Evolutionary conservation across 352 stramenopile species (phyloP), one percentile per base, ranked within the genome.

Genomic region (Globisporangium emineosum): DNA sequence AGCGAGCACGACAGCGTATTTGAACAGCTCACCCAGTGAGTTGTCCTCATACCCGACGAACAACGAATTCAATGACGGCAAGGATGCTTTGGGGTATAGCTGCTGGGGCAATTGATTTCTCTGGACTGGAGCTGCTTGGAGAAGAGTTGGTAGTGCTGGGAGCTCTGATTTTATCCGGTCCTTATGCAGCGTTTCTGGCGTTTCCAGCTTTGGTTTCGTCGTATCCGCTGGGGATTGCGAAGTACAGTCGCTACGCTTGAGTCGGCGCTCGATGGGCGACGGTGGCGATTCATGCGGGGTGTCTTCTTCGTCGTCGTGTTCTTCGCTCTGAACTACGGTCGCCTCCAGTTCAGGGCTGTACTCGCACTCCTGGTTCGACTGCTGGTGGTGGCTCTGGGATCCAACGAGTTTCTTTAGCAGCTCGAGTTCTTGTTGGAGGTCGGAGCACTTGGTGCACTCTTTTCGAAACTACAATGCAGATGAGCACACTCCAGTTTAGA

Each of bases 1-100:
- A 17, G 79, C 77, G 43, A 91, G 62, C 25, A 91, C 81, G 49
- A 91, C 72, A 3, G 81, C 76, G 47, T 89, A 91, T 62, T 89
- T 91, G 72, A 91, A 89, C 23, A 91, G 62, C 15, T 81, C 74
- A 2, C 75, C 77, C 1, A 90, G 56, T 3, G 76, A 86, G 4
- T 69, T 67, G 21, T 90, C 76, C 29, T 88, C 67, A 30, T 73
- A 71, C 8, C 78, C 77, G 1, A 68, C 50, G 47, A 76, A 72
- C 21, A 37, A 5, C 15, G 67, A 30, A 21, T 76, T 53, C 23
- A 68, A 70, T 17, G 61, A 57, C 40, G 58, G 65, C 6, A 65
- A 59, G 5, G 65, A 5, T 73, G 68, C 10, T 65, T 62, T 49
- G 1, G 25, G 12, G 4, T 37, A 42, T 10, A 52, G n/a, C 9